Percentiles rank a stretch among this genome's conserved stretches.
These are phyloP conservation scores for Eremochloa ophiuroides DNA, from an alignment of 176 grass and related monocot genomes.

Conservation along the genomic window DNA sequence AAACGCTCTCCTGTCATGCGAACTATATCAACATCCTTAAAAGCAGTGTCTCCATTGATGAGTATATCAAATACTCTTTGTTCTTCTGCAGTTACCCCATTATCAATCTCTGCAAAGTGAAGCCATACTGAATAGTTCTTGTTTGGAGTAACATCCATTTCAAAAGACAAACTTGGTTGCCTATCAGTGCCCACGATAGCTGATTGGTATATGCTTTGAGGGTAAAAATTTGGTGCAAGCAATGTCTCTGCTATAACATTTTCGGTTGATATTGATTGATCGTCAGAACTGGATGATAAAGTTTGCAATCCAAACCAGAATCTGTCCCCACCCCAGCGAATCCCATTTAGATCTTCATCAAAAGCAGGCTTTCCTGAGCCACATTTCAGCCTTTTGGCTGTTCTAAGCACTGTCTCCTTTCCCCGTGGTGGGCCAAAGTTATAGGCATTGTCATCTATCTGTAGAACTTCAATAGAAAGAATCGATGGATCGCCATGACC, in stretches of 20 bases:
- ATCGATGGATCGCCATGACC: constrained; percentile 93
- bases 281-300: no score
- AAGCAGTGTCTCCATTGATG: constrained; percentile 76
- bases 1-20: constrained; percentile 66
- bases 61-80: constrained; percentile 85
- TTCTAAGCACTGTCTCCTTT: constrained; percentile 61
- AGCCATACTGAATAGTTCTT: constrained; percentile 98
- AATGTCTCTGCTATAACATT: no score
- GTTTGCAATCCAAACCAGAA: constrained; percentile 75
- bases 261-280: no score
- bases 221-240: constrained; percentile 98
- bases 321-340: constrained; percentile 78
- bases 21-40: constrained; percentile 81
- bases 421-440: constrained; percentile 55
- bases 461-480: constrained; percentile 95
- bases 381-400: constrained; percentile 81
- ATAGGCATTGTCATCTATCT: constrained; percentile 83
- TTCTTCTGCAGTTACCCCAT: constrained; percentile 58
- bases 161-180: no score
- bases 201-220: constrained; percentile 78
- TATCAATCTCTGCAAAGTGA: constrained; percentile 94
- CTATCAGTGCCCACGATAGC: constrained; percentile 80
- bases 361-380: constrained; percentile 85
- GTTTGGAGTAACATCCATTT: constrained; percentile 91
- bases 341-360: constrained; percentile 82